phyloP scores from a whole-genome alignment of 139 green algal species.

The Parachlorella kessleri region DNA sequence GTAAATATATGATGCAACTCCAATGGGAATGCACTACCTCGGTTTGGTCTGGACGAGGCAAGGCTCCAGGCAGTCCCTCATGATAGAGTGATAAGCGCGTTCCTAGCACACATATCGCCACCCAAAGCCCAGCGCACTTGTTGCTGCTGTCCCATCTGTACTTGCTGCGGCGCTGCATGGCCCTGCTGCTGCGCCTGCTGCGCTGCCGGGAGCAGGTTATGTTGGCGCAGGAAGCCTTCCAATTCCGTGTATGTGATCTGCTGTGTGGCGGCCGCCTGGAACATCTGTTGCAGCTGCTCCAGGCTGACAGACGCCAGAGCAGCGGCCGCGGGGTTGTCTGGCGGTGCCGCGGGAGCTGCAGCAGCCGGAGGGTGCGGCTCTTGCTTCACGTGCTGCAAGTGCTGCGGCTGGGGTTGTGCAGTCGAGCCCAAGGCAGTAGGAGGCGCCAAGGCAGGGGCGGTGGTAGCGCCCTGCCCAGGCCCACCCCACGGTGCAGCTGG shows the following conservation, averaged over 20 bases:
- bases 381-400: not conserved
- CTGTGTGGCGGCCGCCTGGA: conserved; percentile 23
- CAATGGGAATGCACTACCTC: too few relatives aligned
- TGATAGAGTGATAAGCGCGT: too few relatives aligned
- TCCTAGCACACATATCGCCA: too few relatives aligned
- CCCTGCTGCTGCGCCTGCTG: too few relatives aligned
- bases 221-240: conserved; percentile 20
- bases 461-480: not conserved
- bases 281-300: conserved; percentile 33
- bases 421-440: too few relatives aligned
- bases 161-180: too few relatives aligned
- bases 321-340: not conserved
- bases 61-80: too few relatives aligned
- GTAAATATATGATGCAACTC: too few relatives aligned
- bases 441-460: too few relatives aligned
- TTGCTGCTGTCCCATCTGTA: too few relatives aligned
- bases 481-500: not conserved
- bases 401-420: not conserved
- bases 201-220: conserved; percentile 29
- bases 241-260: conserved; percentile 33
- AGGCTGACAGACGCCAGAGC: conserved; percentile 2
- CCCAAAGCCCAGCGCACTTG: too few relatives aligned
- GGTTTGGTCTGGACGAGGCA: too few relatives aligned
- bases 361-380: not conserved
- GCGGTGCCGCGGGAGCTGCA: not conserved